A percentile compares a stretch with the other conserved stretches of the same genome.
These are phyloP conservation scores for Penicillium sp. DNA, from an alignment of 2,329 filamentous ascomycete species.

Conservation along the genomic window DNA sequence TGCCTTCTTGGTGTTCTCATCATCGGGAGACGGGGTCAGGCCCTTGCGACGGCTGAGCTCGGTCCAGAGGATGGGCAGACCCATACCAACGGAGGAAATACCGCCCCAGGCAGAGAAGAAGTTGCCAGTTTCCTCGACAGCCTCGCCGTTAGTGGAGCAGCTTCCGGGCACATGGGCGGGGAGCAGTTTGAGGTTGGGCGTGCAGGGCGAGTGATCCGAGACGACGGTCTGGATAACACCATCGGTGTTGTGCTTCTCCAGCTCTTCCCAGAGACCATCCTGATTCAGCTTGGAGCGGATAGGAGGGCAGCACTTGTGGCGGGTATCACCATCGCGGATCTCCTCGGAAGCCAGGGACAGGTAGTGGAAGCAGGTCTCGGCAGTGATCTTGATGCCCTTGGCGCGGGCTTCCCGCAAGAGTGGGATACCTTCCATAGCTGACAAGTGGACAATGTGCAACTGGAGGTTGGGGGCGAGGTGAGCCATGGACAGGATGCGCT, in stretches of 20 bases:
- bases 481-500: slow-evolving; percentile 81
- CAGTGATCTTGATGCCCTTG: slow-evolving; percentile 80
- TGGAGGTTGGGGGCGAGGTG: slow-evolving; percentile 78
- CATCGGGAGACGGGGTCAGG: slow-evolving; percentile 42
- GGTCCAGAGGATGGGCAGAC: slow-evolving; percentile 87
- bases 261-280: slow-evolving; percentile 83
- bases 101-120: slow-evolving; percentile 98
- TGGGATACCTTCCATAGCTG: slow-evolving; percentile 84
- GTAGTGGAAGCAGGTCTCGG: slow-evolving; percentile 96
- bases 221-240: slow-evolving; percentile 91
- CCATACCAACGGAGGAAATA: slow-evolving; percentile 90
- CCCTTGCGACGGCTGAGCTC: slow-evolving; percentile 66
- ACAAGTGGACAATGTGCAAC: slow-evolving; percentile 92
- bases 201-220: slow-evolving; percentile 95
- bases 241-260: slow-evolving; percentile 62
- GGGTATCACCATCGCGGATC: slow-evolving; percentile 80
- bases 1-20: slow-evolving; percentile 52
- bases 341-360: slow-evolving; percentile 81
- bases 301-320: slow-evolving; percentile 94
- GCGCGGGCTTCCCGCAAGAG: slow-evolving; percentile 73
- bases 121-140: slow-evolving; percentile 64
- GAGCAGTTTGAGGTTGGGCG: slow-evolving; percentile 87
- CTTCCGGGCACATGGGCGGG: slow-evolving; percentile 67
- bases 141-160: slow-evolving; percentile 33
- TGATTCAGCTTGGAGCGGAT: slow-evolving; percentile 82